Conservation (phyloP, 768 basidiomycete genomes). For the Antrodiella citrinella region DNA sequence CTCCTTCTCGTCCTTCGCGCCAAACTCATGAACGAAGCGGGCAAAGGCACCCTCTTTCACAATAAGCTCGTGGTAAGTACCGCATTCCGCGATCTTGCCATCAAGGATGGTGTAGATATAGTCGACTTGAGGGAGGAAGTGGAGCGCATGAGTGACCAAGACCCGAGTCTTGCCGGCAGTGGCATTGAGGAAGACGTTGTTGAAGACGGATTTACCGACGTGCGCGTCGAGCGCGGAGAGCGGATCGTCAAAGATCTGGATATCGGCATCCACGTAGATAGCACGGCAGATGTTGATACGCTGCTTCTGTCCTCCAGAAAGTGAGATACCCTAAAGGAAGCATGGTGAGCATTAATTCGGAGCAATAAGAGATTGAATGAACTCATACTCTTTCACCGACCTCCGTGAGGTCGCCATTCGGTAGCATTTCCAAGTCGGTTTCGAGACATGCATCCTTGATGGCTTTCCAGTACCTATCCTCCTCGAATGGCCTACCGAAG, state of each 20-base stretch:
- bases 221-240: constrained; percentile 90
- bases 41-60: constrained; percentile 57
- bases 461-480: constrained; percentile 75
- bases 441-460: constrained; percentile 72
- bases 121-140: constrained; percentile 83
- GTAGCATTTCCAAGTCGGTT: constrained; percentile 71
- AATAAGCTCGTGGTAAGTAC: constrained; percentile 72
- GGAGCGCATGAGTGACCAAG: constrained; percentile 87
- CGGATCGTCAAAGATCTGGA: constrained; percentile 87
- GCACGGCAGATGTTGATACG: constrained; percentile 81
- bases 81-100: constrained; percentile 72
- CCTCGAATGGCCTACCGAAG: constrained; percentile 79
- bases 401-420: constrained; percentile 73
- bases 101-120: constrained; percentile 76
- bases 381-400: constrained; percentile 59
- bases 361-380: constrained; percentile 4
- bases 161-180: constrained; percentile 68
- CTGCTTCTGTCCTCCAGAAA: constrained; percentile 79
- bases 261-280: constrained; percentile 79
- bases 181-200: constrained; percentile 67
- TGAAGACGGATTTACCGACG: constrained; percentile 82
- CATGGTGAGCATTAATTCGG: too few species aligned
- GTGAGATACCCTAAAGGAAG: constrained; percentile 58
- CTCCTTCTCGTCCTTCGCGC: constrained; percentile 52
- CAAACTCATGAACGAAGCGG: constrained; percentile 70